Base-by-base conservation (phyloP, 2,329 filamentous ascomycete genomes). In the Beauveria brongniartii region DNA sequence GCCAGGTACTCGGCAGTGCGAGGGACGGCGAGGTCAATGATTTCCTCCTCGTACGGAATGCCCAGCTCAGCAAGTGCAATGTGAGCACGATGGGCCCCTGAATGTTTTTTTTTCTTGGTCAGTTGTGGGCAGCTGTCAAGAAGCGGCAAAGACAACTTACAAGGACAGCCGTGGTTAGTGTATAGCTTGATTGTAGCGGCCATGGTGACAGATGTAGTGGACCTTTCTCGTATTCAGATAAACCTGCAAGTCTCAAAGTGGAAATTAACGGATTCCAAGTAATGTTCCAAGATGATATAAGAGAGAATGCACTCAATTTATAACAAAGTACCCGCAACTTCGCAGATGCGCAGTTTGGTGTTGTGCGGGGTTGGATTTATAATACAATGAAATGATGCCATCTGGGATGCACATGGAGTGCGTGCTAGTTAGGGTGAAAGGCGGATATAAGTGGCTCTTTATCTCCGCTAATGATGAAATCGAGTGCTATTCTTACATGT, bases 1-100 rank as follows among this genome's bases (percentile, higher is more conserved):
- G 86, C 78, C 9, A 94, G 81, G 70, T 93, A 94, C 78, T 87
- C 90, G 43, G 82, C 77, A 30, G 87, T 85, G 10, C 90, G 84
- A 0, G 90, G 90, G 10, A 74, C 81, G 66, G 75, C 73, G 52
- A 94, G 79, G 70, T 93, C 88, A 67, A 95, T 89, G 61, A 85
- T 83, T 63, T 89, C 85, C 65, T 91, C 86, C 61, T 90, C 85
- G 67, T 84, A 90, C 0, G 82, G 77, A 34, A 92, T 69, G 12
- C 79, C 79, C 14, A 89, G 80, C 69, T 91, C 89, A 34, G 81
- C 79, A 28, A 92, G 80, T 6, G 82, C 82, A 62, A 91, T 90
- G 67, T 92, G 87, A 1, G 84, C 88, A 41, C 91, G 87, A 69
- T 93, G 90, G 18, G 89, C 89, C 79, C 77, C 77, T 79, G n/a